Evolutionary conservation across 2,329 filamentous ascomycete genomes (phyloP).

Genomic region (Exserohilum turcica): DNA sequence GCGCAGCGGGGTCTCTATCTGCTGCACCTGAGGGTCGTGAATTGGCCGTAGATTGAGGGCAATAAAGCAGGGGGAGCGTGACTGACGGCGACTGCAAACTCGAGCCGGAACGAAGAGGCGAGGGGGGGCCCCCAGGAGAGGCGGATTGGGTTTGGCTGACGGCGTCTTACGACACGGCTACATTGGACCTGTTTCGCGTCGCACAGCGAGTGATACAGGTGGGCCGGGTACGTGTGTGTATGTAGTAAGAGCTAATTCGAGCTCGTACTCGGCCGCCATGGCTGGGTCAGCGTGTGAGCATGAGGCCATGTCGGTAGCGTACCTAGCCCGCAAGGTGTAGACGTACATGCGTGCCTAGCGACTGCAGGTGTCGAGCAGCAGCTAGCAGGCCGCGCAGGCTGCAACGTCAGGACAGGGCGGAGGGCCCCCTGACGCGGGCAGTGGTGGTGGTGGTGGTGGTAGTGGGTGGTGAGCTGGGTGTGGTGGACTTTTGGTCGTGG

Average conservation of each 20-base stretch:
- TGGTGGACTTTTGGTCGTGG: constrained; percentile 8
- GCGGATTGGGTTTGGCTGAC: constrained; percentile 32
- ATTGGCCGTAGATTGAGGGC: constrained; percentile 27
- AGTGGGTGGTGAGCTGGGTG: constrained; percentile 15
- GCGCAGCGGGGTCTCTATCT: constrained; percentile 21
- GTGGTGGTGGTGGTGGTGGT: no score
- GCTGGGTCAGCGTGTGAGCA: constrained; percentile 7
- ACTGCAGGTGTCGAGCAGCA: no score
- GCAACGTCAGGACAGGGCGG: constrained; percentile 16
- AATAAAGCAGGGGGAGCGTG: constrained; percentile 25
- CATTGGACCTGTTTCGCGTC: constrained; percentile 33
- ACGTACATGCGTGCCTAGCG: no score
- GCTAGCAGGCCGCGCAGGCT: not conserved
- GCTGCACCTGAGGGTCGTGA: constrained; percentile 1
- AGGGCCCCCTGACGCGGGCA: no score
- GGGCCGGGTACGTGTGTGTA: constrained; percentile 17
- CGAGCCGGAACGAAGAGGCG: constrained; percentile 12
- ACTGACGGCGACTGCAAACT: constrained; percentile 9
- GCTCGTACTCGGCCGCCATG: constrained; percentile 16
- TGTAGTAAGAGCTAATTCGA: constrained; percentile 17
- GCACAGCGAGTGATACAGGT: constrained; percentile 32
- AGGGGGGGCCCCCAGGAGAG: constrained; percentile 17
- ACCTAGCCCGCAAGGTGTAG: no score
- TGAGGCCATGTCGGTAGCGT: no score
- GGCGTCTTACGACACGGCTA: constrained; percentile 36